Percentiles rank a stretch among this genome's conserved stretches.
These are phyloP conservation scores for Biscogniauxia mediterranea DNA, from an alignment of 2,329 filamentous ascomycete genomes.

Conservation along the genomic window DNA sequence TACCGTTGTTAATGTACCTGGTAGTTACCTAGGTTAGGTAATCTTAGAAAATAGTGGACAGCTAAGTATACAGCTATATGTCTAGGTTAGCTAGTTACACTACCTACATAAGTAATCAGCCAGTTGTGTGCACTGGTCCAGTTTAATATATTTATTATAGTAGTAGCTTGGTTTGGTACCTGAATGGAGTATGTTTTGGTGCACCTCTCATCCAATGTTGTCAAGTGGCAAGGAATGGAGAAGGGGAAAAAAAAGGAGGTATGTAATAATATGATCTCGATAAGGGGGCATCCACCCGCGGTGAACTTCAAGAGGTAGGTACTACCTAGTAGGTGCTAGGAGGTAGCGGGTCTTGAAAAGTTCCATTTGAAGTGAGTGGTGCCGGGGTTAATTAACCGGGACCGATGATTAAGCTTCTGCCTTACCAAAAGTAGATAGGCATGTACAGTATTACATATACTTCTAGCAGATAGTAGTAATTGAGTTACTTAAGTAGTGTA, in stretches of 20 bases:
- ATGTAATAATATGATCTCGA: background rate
- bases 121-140: background rate
- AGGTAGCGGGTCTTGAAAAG: background rate
- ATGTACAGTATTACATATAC: no score
- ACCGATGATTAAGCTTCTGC: background rate
- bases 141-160: background rate
- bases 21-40: background rate
- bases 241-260: background rate
- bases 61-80: background rate
- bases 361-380: background rate
- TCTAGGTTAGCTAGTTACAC: no score
- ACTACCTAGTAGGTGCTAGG: no score
- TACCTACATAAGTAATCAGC: background rate
- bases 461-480: no score
- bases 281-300: background rate
- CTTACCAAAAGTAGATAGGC: background rate
- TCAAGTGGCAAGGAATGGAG: background rate
- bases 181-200: no score
- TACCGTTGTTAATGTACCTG: no score
- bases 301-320: no score
- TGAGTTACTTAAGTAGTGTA: no score
- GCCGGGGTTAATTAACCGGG: background rate
- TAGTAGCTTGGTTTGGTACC: no score
- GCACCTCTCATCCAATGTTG: background rate
- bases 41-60: background rate